Evolutionary conservation across 768 basidiomycete genomes (phyloP).

Genomic region (Mycena filopes): DNA sequence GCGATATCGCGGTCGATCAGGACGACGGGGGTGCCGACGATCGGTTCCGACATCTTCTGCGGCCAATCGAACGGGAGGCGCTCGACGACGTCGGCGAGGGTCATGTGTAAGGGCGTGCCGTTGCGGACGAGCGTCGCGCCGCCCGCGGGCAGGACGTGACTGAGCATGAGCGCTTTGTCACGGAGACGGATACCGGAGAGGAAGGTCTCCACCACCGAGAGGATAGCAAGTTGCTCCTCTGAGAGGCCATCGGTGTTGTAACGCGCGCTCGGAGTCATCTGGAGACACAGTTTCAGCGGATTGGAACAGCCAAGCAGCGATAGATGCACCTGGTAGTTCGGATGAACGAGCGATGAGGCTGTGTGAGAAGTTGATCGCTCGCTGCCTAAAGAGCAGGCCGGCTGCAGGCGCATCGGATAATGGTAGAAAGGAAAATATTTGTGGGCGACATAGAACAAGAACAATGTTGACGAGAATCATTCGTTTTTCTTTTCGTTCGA

Average conservation of each 20-base stretch:
- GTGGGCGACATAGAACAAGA: no score
- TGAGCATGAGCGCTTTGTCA: constrained; percentile 26
- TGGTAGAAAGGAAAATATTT: no score
- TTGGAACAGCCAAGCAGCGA: no score
- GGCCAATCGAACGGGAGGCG: constrained; percentile 32
- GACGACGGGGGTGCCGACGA: constrained; percentile 19
- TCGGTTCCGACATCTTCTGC: constrained; percentile 20
- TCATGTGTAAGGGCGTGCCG: constrained; percentile 21
- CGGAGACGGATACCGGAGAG: constrained; percentile 17
- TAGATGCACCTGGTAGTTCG: no score
- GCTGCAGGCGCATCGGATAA: no score
- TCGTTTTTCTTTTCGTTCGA: no score
- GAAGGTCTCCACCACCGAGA: constrained; percentile 30
- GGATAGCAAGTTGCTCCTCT: constrained; percentile 22
- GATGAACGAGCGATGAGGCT: no score
- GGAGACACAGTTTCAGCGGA: no score
- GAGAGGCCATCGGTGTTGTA: constrained; percentile 24
- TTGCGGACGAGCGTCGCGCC: constrained; percentile 32
- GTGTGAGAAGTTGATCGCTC: no score
- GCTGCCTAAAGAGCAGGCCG: no score
- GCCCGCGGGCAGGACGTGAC: constrained; percentile 25
- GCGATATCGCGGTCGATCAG: constrained; percentile 29
- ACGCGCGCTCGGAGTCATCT: neutral
- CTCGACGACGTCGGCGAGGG: constrained; percentile 28
- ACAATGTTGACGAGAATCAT: no score